Evolutionary conservation across 768 basidiomycete genomes (phyloP).

Genomic region (Mycena amicta): DNA sequence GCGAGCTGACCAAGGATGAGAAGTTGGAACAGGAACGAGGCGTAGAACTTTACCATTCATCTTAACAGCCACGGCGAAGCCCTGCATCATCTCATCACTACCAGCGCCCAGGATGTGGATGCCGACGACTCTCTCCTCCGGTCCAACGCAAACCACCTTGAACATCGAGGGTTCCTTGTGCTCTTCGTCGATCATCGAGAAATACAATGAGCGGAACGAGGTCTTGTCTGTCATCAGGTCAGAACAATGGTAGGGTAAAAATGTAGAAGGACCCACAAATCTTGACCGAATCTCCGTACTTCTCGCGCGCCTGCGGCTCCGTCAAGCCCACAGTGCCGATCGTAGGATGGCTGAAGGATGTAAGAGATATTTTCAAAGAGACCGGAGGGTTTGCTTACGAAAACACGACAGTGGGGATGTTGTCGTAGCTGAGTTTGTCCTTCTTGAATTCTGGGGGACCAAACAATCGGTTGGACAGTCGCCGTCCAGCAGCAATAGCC

Average conservation of each 20-base stretch:
- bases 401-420: conserved; percentile 96
- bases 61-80: conserved; percentile 96
- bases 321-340: conserved; percentile 96
- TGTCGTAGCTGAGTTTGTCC: conserved; percentile 84
- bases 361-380: no score
- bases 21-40: conserved; percentile 14
- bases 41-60: conserved; percentile 65
- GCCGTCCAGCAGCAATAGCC: conserved; percentile 92
- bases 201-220: conserved; percentile 84
- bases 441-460: conserved; percentile 84
- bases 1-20: conserved; percentile 45
- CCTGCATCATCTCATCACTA: conserved; percentile 94
- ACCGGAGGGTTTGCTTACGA: no score
- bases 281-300: conserved; percentile 88
- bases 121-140: conserved; percentile 95
- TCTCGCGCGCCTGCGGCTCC: conserved; percentile 84
- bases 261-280: conserved; percentile 66
- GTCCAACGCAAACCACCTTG: conserved; percentile 86
- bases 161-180: conserved; percentile 96
- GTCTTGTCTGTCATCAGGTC: conserved; percentile 60
- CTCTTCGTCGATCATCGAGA: conserved; percentile 84
- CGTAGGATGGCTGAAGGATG: conserved; percentile 75
- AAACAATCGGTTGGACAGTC: conserved; percentile 87
- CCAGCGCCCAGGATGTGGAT: conserved; percentile 91
- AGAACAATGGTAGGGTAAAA: conserved; percentile 1